phyloP scores from a whole-genome alignment of 208 protist species.

The Crithidia thermophila region DNA sequence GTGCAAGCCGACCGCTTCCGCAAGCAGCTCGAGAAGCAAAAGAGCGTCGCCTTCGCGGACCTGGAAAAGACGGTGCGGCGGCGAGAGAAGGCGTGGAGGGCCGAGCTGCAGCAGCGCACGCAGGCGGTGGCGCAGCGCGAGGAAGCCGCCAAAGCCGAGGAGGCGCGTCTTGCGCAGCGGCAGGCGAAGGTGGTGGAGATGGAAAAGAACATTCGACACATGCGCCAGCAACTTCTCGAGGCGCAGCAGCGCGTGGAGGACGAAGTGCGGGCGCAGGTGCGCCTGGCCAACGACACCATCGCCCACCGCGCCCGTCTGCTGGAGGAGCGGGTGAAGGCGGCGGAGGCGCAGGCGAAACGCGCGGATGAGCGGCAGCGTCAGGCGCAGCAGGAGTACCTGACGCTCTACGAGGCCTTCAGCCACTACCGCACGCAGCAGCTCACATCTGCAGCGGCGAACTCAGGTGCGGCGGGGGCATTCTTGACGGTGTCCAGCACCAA shows the following conservation, averaged over 20 bases:
- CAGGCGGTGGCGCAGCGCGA: slow-evolving; percentile 33
- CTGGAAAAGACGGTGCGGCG: slow-evolving; percentile 37
- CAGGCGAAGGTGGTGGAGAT: slow-evolving; percentile 47
- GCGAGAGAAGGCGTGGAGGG: slow-evolving; percentile 40
- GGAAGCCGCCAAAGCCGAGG: slow-evolving; percentile 33
- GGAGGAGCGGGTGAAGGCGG: slow-evolving; percentile 51
- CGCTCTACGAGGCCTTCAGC: slow-evolving; percentile 71
- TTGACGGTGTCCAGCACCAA: not conserved
- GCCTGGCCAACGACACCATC: slow-evolving; percentile 78
- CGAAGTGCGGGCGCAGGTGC: slow-evolving; percentile 73
- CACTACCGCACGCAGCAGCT: slow-evolving; percentile 65
- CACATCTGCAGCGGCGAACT: slow-evolving; percentile 9
- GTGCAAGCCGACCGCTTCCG: slow-evolving; percentile 75
- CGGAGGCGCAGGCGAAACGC: slow-evolving; percentile 61
- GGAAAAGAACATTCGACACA: slow-evolving; percentile 59
- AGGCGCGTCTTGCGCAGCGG: slow-evolving; percentile 40
- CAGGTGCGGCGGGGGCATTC: not conserved
- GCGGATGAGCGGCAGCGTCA: slow-evolving; percentile 73
- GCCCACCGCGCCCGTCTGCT: slow-evolving; percentile 47
- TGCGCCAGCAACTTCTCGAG: slow-evolving; percentile 67
- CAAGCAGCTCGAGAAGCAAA: slow-evolving; percentile 56
- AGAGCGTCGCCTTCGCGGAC: slow-evolving; percentile 38
- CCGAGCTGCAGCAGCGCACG: slow-evolving; percentile 21
- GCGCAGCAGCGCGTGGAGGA: slow-evolving; percentile 70
- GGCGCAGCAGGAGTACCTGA: slow-evolving; percentile 68